phyloP scores from a whole-genome alignment of 1,284 basidiomycete genomes.

The Wolfiporia cocos region DNA sequence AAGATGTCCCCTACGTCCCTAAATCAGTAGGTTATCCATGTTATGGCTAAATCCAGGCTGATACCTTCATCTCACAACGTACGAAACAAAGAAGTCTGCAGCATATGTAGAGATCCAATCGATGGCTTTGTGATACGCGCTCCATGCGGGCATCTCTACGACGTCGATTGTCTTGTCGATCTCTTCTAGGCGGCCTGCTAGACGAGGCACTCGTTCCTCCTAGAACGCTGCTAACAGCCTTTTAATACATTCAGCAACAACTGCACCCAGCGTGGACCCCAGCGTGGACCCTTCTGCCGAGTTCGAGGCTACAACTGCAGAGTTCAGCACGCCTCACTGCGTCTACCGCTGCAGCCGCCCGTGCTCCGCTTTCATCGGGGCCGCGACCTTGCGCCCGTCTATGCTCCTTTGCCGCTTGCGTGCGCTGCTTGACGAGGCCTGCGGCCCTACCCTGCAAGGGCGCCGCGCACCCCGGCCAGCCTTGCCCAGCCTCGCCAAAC shows the following conservation, averaged over 20 bases:
- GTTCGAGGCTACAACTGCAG: constrained; percentile 27
- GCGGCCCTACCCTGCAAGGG: too few species aligned
- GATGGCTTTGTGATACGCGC: constrained; percentile 18
- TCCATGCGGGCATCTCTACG: constrained; percentile 34
- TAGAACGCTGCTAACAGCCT: constrained; percentile 33
- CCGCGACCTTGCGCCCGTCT: constrained; percentile 19
- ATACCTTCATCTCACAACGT: not conserved
- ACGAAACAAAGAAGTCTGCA: constrained; percentile 18
- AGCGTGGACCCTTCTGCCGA: constrained; percentile 14
- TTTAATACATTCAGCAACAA: too few species aligned
- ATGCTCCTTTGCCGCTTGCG: constrained; percentile 31
- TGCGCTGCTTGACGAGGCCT: too few species aligned
- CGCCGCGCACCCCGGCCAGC: too few species aligned
- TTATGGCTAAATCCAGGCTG: not conserved
- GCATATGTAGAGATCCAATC: constrained; percentile 27
- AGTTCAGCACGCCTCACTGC: constrained; percentile 32
- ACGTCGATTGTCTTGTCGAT: constrained; percentile 29
- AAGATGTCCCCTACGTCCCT: too few species aligned
- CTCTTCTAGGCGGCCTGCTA: constrained; percentile 31
- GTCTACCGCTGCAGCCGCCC: constrained; percentile 34
- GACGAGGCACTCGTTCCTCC: constrained; percentile 39
- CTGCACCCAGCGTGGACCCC: constrained; percentile 21
- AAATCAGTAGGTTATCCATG: too few species aligned
- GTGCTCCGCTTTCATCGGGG: constrained; percentile 51
- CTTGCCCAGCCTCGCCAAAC: too few species aligned